Evolutionary conservation across 2,329 filamentous ascomycete genomes (phyloP), one percentile per base, ranked within the genome.

Genomic region (Colletotrichum sp.): DNA sequence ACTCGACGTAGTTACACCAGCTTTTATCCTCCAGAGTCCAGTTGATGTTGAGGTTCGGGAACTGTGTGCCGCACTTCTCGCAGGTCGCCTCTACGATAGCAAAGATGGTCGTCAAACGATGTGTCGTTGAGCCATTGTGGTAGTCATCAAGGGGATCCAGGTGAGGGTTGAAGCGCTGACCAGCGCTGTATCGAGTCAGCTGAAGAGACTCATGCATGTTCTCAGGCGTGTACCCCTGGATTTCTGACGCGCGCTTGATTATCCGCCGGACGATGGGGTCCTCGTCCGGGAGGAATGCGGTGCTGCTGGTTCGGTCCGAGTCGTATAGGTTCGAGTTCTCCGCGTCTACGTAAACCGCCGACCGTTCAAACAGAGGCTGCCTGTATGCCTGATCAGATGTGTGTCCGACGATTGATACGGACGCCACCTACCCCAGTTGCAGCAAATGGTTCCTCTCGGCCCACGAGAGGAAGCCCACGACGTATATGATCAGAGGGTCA

Each of bases 401-500:
- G 13, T 2, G 7, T 0, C 8, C n/a, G 22, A 2, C 5, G 6
- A n/a, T 4, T 24, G 5, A 16, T 5, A 8, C 9, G 15, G 18
- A 24, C 10, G 8, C 8, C 22, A 64, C 52, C 12, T 72, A 26
- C 70, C 70, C 63, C 10, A 72, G n/a, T 22, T 36, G 48, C 28
- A 62, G 6, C 13, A 62, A 6, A 8, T 72, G 26, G 26, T 18
- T 24, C 5, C 36, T 44, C 22, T 72, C 70, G 9, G 52, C 70
- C 70, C 70, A 72, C 12, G 70, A 72, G 2, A 72, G n/a, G 10
- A 68, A 68, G 2, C 64, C 63, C 15, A 72, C 63, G 16, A 72
- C 16, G 12, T 72, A 72, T 13, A 72, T 68, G 1, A 72, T 68
- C 24, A 72, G 64, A 10, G 70, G 70, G 5, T 72, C 70, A 22